phyloP scores from a whole-genome alignment of 2,329 filamentous ascomycete species.

The Calonectria pteridis region DNA sequence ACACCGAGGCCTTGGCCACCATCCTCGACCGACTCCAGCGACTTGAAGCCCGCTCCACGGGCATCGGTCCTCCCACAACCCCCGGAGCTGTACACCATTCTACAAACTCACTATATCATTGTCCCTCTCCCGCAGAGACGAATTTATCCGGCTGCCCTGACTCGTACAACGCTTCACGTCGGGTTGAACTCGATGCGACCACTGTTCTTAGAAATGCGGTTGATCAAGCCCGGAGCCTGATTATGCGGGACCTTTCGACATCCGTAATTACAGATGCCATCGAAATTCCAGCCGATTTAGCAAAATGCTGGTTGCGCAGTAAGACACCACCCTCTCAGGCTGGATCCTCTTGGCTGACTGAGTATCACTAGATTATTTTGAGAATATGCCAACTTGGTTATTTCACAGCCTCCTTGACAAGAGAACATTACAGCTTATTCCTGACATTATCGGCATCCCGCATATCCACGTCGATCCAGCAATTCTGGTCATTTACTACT shows the following conservation, averaged over 20 bases:
- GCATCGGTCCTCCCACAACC: conserved; percentile 5
- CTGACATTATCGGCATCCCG: conserved; percentile 34
- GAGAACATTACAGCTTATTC: conserved; percentile 46
- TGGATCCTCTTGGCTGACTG: background rate
- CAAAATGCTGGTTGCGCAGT: conserved; percentile 47
- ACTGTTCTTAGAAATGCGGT: conserved; percentile 47
- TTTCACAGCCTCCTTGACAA: conserved; percentile 45
- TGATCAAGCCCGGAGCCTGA: conserved; percentile 43
- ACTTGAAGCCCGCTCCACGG: conserved; percentile 41
- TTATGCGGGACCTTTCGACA: conserved; percentile 35
- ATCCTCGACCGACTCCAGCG: conserved; percentile 48
- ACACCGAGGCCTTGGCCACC: conserved; percentile 36
- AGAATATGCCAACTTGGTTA: conserved; percentile 46
- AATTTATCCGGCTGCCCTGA: conserved; percentile 18
- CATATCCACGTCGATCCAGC: conserved; percentile 23
- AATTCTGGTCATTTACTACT: conserved; percentile 23
- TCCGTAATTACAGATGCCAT: conserved; percentile 42
- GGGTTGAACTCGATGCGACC: conserved; percentile 39
- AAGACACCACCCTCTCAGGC: background rate
- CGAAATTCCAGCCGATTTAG: conserved; percentile 42
- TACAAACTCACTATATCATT: conserved; percentile 33
- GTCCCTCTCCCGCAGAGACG: conserved; percentile 29
- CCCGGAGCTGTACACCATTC: conserved; percentile 12
- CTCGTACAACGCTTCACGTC: conserved; percentile 14
- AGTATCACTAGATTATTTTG: conserved; percentile 42